These are phyloP conservation scores for Lepiota subincarnata DNA, from an alignment of 768 basidiomycete genomes.

Conservation along the genomic window DNA sequence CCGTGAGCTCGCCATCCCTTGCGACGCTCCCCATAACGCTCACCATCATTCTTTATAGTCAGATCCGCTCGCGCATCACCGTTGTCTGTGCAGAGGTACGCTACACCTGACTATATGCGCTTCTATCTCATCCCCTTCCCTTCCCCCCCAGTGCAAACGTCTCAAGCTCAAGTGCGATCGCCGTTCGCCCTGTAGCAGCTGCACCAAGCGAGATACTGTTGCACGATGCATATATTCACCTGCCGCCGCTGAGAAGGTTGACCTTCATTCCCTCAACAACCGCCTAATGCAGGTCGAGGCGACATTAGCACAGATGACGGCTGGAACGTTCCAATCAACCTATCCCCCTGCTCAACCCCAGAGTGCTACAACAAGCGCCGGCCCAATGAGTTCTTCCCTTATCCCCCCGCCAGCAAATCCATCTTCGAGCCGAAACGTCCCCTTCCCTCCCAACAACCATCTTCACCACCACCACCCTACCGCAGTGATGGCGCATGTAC, in stretches of 20 bases:
- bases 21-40: not conserved
- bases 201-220: conserved; percentile 75
- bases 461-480: conserved; percentile 27
- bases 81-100: conserved; percentile 19
- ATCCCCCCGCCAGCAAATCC: conserved; percentile 7
- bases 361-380: not conserved
- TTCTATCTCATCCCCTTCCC: conserved; percentile 8
- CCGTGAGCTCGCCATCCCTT: not conserved
- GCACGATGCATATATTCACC: conserved; percentile 72
- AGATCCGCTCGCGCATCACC: conserved; percentile 17
- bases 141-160: conserved; percentile 67
- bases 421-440: not conserved
- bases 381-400: not conserved
- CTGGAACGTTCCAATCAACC: conserved; percentile 35
- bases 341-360: conserved; percentile 24
- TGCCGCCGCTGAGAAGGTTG: conserved; percentile 86
- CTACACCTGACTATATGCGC: not conserved
- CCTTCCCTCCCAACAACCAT: conserved; percentile 14
- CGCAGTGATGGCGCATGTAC: conserved; percentile 27
- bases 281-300: conserved; percentile 69
- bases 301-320: conserved; percentile 46
- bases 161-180: conserved; percentile 85
- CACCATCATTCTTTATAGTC: conserved; percentile 11
- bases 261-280: conserved; percentile 81
- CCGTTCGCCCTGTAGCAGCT: conserved; percentile 70